Evolutionary conservation across 192 early-diverging fungal genomes (phyloP).

Genomic region (Umbelopsis sp.): DNA sequence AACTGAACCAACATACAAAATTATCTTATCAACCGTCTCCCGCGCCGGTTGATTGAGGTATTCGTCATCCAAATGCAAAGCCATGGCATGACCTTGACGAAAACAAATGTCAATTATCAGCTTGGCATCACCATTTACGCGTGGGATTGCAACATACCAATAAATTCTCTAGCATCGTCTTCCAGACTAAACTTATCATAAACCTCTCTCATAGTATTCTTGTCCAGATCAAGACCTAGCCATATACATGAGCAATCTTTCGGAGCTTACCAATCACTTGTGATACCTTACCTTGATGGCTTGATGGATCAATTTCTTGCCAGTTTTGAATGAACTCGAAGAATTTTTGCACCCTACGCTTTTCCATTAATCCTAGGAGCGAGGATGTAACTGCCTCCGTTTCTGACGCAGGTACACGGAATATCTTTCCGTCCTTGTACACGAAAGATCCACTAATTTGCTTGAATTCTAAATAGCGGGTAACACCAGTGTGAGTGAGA

Average conservation of each 20-base stretch:
- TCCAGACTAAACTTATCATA: conserved; percentile 93
- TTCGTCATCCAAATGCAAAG: conserved; percentile 91
- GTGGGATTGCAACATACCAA: conserved; percentile 37
- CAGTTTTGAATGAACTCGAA: conserved; percentile 94
- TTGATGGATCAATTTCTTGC: conserved; percentile 76
- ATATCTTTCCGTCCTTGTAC: conserved; percentile 86
- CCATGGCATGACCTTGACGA: conserved; percentile 84
- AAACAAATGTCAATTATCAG: neutral
- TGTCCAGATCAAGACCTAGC: conserved; percentile 69
- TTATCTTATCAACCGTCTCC: conserved; percentile 88
- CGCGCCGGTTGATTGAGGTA: conserved; percentile 72
- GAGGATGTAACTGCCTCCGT: conserved; percentile 83
- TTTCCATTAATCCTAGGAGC: conserved; percentile 95
- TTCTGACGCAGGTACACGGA: conserved; percentile 92
- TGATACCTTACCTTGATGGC: conserved; percentile 61
- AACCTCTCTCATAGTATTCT: conserved; percentile 78
- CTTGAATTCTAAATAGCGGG: conserved; percentile 97
- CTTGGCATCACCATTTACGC: too few species aligned
- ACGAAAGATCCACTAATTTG: conserved; percentile 96
- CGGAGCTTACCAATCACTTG: too few species aligned
- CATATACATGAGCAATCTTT: too few species aligned
- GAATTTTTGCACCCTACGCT: conserved; percentile 90
- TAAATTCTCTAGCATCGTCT: conserved; percentile 93
- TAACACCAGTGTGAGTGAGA: conserved; percentile 95
- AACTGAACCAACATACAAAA: conserved; percentile 91